Percentiles rank a stretch among this genome's conserved stretches.
These are phyloP conservation scores for Fusarium chaquense DNA, from an alignment of 2,329 filamentous ascomycete species.

Conservation along the genomic window DNA sequence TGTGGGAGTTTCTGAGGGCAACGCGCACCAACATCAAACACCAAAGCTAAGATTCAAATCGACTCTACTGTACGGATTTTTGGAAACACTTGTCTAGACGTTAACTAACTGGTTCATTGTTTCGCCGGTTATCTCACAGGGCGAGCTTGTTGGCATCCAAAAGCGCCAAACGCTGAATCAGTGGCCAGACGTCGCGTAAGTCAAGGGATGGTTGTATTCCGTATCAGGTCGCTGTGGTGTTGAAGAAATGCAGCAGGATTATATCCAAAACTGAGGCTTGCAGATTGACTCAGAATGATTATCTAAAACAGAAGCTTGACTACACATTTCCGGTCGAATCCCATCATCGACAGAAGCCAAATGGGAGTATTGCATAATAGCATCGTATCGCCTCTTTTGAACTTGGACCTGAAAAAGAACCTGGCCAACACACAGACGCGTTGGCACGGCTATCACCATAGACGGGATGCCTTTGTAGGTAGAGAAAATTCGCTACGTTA, in stretches of 20 bases:
- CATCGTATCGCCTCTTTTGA: conserved; percentile 7
- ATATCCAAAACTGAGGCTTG: conserved; percentile 16
- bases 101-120: background rate
- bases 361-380: background rate
- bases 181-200: conserved; percentile 16
- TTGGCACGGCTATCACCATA: conserved; percentile 4
- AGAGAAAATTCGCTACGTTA: background rate
- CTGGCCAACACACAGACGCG: conserved; percentile 5
- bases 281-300: conserved; percentile 16
- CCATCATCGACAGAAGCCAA: background rate
- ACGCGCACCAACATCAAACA: conserved; percentile 27
- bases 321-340: background rate
- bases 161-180: conserved; percentile 5
- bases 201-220: conserved; percentile 29
- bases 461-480: background rate
- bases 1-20: conserved; percentile 29
- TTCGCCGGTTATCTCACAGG: conserved; percentile 7
- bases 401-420: conserved; percentile 1
- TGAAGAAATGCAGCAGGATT: conserved; percentile 31
- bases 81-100: background rate
- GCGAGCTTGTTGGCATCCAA: conserved; percentile 22
- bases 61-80: background rate
- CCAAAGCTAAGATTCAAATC: conserved; percentile 15
- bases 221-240: conserved; percentile 12
- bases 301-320: background rate